phyloP scores from a whole-genome alignment of 768 basidiomycete genomes.

The Lentinula guzmanii region DNA sequence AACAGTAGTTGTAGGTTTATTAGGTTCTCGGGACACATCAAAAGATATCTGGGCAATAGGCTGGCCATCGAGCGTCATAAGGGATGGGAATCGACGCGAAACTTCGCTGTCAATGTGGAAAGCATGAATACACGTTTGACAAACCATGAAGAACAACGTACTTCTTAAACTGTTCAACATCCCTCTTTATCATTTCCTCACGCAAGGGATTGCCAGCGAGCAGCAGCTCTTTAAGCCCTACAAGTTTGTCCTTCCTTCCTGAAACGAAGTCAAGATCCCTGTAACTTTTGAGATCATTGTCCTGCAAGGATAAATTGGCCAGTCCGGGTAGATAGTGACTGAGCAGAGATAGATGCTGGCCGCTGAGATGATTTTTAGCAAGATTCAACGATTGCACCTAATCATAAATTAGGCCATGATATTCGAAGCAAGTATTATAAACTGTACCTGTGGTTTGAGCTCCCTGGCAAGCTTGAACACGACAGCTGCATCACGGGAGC shows the following conservation, averaged over 20 bases:
- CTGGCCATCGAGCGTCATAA: conserved; percentile 82
- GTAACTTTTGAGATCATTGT: conserved; percentile 65
- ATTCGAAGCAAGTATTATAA: conserved; percentile 4
- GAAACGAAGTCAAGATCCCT: conserved; percentile 67
- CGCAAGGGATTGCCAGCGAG: conserved; percentile 73
- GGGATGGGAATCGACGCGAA: conserved; percentile 69
- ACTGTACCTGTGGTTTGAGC: conserved; percentile 64
- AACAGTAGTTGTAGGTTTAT: conserved; percentile 27
- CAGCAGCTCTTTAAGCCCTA: conserved; percentile 65
- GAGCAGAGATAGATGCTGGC: conserved; percentile 55
- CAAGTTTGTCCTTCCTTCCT: conserved; percentile 49
- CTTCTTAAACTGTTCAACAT: conserved; percentile 63
- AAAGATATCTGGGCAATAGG: conserved; percentile 77
- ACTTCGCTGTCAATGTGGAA: conserved; percentile 52
- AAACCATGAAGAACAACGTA: conserved; percentile 23
- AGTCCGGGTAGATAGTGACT: conserved; percentile 74
- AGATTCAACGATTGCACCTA: conserved; percentile 81
- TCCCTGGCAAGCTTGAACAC: conserved; percentile 84
- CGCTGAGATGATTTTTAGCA: conserved; percentile 63
- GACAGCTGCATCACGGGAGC: conserved; percentile 64
- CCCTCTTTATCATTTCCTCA: conserved; percentile 50
- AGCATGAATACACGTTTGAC: background rate
- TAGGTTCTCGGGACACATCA: conserved; percentile 56
- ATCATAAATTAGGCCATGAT: conserved; percentile 8
- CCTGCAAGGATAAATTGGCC: conserved; percentile 73